phyloP scores from a whole-genome alignment of 352 stramenopile species.

The Pythium aquatile region DNA sequence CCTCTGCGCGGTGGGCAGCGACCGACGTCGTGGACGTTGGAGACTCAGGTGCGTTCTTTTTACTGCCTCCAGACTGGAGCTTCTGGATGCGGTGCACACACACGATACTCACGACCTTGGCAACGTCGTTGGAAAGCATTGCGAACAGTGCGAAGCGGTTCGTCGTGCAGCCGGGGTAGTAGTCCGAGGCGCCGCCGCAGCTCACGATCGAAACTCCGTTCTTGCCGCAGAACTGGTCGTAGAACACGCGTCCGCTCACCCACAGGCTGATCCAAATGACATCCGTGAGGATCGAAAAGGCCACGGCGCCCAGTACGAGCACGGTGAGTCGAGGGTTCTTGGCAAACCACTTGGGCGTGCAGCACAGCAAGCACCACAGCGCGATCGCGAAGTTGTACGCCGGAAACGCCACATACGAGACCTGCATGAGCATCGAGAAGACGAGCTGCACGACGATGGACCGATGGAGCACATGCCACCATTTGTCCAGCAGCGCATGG shows the following conservation, averaged over 20 bases:
- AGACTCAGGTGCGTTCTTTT: slow-evolving; percentile 12
- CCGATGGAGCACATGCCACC: slow-evolving; percentile 42
- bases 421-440: slow-evolving; percentile 67
- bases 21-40: background rate
- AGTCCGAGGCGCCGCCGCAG: slow-evolving; percentile 55
- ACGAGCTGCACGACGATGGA: slow-evolving; percentile 49
- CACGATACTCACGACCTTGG: slow-evolving; percentile 43
- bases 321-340: slow-evolving; percentile 47
- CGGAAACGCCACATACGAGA: slow-evolving; percentile 80
- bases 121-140: slow-evolving; percentile 55
- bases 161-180: slow-evolving; percentile 65
- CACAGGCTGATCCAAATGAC: slow-evolving; percentile 77
- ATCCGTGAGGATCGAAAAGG: slow-evolving; percentile 60
- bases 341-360: slow-evolving; percentile 44
- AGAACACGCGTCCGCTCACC: slow-evolving; percentile 72
- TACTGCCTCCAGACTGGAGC: slow-evolving; percentile 22
- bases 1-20: background rate
- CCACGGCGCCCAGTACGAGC: slow-evolving; percentile 52
- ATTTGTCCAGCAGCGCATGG: slow-evolving; percentile 27
- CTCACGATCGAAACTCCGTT: slow-evolving; percentile 64
- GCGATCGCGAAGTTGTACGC: slow-evolving; percentile 79
- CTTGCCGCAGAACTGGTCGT: slow-evolving; percentile 65
- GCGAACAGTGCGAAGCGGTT: slow-evolving; percentile 71
- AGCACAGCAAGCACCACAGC: slow-evolving; percentile 64
- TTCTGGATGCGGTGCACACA: slow-evolving; percentile 49